Base-by-base conservation (phyloP, 306 rosid species). In the Prunus mume region DNA sequence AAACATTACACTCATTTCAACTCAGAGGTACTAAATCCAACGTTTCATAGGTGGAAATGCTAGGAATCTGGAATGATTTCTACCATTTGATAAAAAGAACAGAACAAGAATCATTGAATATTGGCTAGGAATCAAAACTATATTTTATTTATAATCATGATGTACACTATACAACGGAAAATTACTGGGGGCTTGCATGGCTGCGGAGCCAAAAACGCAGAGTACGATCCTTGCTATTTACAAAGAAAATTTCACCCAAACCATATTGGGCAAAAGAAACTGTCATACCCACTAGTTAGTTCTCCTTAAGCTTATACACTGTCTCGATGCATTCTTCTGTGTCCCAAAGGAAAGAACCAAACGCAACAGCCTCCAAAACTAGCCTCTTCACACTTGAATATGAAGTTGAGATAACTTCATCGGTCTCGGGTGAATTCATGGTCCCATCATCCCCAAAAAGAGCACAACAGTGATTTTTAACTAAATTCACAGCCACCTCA, bases 271-370 rank as follows among this genome's bases (percentile, higher is more conserved):
- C 78, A 45, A 19, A 57, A 52, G 66, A 20, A 50, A 38, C 28
- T n/a, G 43, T 63, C 71, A 69, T 73, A 60, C 34, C 72, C 6
- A n/a, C 82, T 76, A 74, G 51, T 81, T 61, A 89, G 70, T 83
- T 77, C 70, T 89, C 97, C 87, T 86, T 87, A 12, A 96, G 98
- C 89, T 86, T 86, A 82, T 92, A 96, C 19, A 96, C 77, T 68
- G 78, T 79, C 76, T 87, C 87, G 58, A 96, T 78, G 84, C 85
- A 89, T 71, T 92, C 99, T 85, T 96, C 99, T 12, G 91, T 83
- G 76, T 92, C 99, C 99, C 99, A 91, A 46, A 95, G 86, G 80
- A 95, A 92, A 13, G 92, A 84, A 71, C 99, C 99, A 82, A 96
- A 96, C 50, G 99, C 98, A 80, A 92, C 96, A 76, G 93, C 99